Evolutionary conservation across 108 stramenopile genomes (phyloP).

Genomic region (Cyclostephanos tholiformis): DNA sequence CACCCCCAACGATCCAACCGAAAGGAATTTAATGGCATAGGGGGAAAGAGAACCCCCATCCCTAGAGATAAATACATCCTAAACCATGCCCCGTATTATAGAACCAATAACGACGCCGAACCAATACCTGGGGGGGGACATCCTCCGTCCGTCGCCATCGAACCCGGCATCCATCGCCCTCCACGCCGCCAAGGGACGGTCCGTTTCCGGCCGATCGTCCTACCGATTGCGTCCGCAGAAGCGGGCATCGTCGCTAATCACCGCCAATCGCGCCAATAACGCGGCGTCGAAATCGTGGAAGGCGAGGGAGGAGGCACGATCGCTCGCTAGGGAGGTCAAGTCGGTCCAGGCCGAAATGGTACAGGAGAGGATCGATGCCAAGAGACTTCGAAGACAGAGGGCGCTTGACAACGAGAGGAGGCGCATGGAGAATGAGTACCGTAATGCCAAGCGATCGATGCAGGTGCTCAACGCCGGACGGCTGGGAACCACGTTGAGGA

Average conservation of each 20-base stretch:
- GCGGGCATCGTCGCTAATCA: constrained; percentile 75
- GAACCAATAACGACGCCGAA: constrained; percentile 31
- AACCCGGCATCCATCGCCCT: constrained; percentile 10
- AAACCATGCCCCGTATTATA: too few species aligned
- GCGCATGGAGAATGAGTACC: constrained; percentile 84
- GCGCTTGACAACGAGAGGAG: constrained; percentile 79
- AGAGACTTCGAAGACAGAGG: constrained; percentile 67
- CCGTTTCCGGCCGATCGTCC: constrained; percentile 64
- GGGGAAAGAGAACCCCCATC: too few species aligned
- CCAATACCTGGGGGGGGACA: constrained; percentile 33
- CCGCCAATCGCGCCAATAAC: constrained; percentile 69
- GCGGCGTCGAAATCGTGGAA: constrained; percentile 68
- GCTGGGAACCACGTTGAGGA: constrained; percentile 78
- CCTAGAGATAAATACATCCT: too few species aligned
- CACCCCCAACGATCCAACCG: too few species aligned
- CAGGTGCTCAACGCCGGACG: constrained; percentile 70
- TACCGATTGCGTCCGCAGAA: constrained; percentile 88
- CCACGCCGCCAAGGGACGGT: constrained; percentile 64
- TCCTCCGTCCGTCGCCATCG: constrained; percentile 33
- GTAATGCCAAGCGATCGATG: constrained; percentile 49
- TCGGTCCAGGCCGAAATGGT: constrained; percentile 66
- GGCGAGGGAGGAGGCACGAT: constrained; percentile 47
- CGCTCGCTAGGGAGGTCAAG: constrained; percentile 40
- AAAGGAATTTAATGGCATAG: too few species aligned
- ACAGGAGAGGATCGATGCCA: constrained; percentile 53